Evolutionary conservation across 2,329 filamentous ascomycete species (phyloP), one percentile per base, ranked within the genome.

Genomic region (Acrocalymma vagum): DNA sequence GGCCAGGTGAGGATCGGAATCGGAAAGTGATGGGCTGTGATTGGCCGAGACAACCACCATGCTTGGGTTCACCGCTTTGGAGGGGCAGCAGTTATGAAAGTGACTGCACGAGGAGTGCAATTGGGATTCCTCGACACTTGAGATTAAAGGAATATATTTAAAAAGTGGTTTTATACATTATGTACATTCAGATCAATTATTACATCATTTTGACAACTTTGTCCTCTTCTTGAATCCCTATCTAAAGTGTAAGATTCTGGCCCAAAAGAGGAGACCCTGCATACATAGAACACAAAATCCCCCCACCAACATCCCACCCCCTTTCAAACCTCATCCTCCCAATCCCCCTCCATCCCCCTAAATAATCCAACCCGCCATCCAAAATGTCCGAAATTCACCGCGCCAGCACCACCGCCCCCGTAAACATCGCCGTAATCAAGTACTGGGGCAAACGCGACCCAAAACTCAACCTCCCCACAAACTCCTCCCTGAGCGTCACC

Each of bases 391-490:
- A 73, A 25, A 81, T 97, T 63, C 92, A 95, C 78, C 87, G 91
- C 62, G 90, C 94, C 58, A 96, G 89, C 78, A 96, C 94, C 45
- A 97, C 92, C 52, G 94, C 94, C 26, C 94, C 93, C 10, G 93
- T 97, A 67, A 97, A 97, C 78, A 97, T 97, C 69, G 93, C 93
- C 55, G 92, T 97, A 42, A 94, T 97, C 76, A 97, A 97, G 69
- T 88, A 99, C 82, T 99, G 95, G 94, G 94, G 95, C 60, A 99
- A 99, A 77, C 89, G 94, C 50, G 92, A 97, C 73, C 75, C 89
- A 36, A 90, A 88, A 69, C 84, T 97, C 62, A 99, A 99, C 74
- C 87, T 97, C 41, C 94, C 94, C 23, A 97, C 94, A 68, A 99
- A 99, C 79, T 95, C 90, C 53, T 99, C 94, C 54, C 85, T 99